Conservation (phyloP, 2,329 filamentous ascomycete species). For the Phaeosphaeria sp. region DNA sequence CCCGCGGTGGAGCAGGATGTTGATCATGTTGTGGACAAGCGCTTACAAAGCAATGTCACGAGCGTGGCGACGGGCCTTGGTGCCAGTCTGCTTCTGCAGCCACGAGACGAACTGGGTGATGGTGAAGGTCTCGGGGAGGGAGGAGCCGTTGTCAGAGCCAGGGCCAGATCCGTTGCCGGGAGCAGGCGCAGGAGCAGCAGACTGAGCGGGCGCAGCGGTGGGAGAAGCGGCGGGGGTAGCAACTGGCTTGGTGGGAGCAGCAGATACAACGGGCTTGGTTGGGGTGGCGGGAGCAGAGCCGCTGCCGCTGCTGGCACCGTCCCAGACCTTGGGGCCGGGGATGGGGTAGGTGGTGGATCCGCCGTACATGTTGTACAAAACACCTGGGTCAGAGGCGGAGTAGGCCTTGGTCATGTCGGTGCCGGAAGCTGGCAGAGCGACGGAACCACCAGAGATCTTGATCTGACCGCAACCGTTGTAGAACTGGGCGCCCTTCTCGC, state of each 20-base stretch:
- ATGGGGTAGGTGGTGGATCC: conserved; percentile 44
- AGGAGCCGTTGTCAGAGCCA: conserved; percentile 22
- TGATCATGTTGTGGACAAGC: conserved; percentile 19
- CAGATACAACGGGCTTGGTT: conserved; percentile 8
- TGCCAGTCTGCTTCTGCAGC: conserved; percentile 32
- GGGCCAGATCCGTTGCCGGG: conserved; percentile 17
- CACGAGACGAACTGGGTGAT: conserved; percentile 38
- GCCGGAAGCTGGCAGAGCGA: conserved; percentile 37
- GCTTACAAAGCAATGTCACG: conserved; percentile 47
- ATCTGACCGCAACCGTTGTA: conserved; percentile 54
- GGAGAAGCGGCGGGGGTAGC: conserved; percentile 4
- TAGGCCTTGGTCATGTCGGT: conserved; percentile 57
- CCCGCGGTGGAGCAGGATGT: conserved; percentile 12
- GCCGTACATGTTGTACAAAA: conserved; percentile 51
- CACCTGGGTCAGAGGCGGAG: conserved; percentile 47
- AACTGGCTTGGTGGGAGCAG: conserved; percentile 7
- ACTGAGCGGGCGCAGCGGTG: conserved; percentile 8
- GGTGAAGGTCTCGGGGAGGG: conserved; percentile 38
- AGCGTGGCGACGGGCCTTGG: conserved; percentile 26
- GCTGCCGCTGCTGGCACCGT: conserved; percentile 22
- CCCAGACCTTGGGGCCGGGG: conserved; percentile 49
- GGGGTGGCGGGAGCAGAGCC: conserved; percentile 19
- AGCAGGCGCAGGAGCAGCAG: conserved; percentile 14
- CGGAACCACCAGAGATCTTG: conserved; percentile 42
- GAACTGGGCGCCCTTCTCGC: conserved; percentile 48